phyloP scores from a whole-genome alignment of 352 stramenopile species.

The Globisporangium lucens region DNA sequence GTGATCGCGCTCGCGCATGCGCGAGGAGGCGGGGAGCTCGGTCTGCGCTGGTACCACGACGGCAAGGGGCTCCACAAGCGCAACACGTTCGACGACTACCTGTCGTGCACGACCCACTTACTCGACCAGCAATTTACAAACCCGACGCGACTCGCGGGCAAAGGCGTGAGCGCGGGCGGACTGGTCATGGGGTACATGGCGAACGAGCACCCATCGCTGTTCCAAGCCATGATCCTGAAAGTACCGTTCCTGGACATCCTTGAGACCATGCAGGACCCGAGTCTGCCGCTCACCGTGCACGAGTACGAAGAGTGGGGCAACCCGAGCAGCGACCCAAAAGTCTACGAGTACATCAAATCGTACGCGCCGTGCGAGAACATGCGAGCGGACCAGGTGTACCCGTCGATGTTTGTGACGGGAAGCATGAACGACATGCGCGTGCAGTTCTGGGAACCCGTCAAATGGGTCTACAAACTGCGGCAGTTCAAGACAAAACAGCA shows the following conservation, averaged over 20 bases:
- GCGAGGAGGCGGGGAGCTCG: slow-evolving; percentile 86
- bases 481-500: slow-evolving; percentile 31
- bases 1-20: slow-evolving; percentile 88
- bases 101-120: slow-evolving; percentile 62
- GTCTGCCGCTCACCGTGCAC: slow-evolving; percentile 85
- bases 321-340: slow-evolving; percentile 30
- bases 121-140: slow-evolving; percentile 61
- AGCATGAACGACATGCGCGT: slow-evolving; percentile 82
- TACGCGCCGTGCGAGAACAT: slow-evolving; percentile 83
- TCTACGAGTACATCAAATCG: slow-evolving; percentile 71
- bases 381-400: slow-evolving; percentile 36
- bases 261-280: slow-evolving; percentile 83
- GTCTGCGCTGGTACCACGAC: slow-evolving; percentile 84
- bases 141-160: slow-evolving; percentile 58
- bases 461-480: slow-evolving; percentile 77
- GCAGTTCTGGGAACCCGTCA: slow-evolving; percentile 86
- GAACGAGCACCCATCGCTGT: slow-evolving; percentile 73
- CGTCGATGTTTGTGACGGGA: slow-evolving; percentile 81
- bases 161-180: slow-evolving; percentile 82
- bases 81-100: slow-evolving; percentile 86
- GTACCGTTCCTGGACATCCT: slow-evolving; percentile 90
- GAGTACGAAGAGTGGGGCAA: slow-evolving; percentile 93
- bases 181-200: slow-evolving; percentile 87
- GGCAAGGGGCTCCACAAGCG: slow-evolving; percentile 78
- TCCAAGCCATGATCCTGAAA: slow-evolving; percentile 79